A percentile compares a stretch with the other conserved stretches of the same genome.
phyloP scores from a whole-genome alignment of 306 rosid species.

The Acacia melanoxylon region DNA sequence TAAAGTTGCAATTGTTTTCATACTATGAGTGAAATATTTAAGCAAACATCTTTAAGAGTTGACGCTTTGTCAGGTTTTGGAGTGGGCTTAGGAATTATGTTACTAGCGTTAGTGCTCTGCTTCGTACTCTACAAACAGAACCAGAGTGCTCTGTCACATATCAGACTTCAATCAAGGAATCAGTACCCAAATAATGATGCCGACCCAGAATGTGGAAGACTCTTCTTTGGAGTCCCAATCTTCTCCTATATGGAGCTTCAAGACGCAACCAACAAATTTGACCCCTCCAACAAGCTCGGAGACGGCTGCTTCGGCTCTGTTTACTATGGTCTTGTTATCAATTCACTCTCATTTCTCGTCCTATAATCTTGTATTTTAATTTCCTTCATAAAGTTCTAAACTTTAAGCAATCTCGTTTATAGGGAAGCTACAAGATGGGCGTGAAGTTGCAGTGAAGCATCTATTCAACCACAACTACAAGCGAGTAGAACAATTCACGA shows the following conservation, averaged over 20 bases:
- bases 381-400: background rate
- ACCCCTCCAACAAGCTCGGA: slow-evolving; percentile 47
- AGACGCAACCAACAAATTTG: slow-evolving; percentile 58
- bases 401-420: background rate
- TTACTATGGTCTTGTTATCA: slow-evolving; percentile 48
- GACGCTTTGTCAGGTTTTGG: slow-evolving; percentile 8
- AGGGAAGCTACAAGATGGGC: slow-evolving; percentile 68
- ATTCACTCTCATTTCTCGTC: background rate
- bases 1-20: background rate
- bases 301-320: slow-evolving; percentile 71
- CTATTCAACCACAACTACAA: slow-evolving; percentile 49
- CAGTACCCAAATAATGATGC: background rate
- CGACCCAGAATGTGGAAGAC: slow-evolving; percentile 35
- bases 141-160: background rate
- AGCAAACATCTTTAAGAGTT: background rate
- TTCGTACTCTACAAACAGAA: slow-evolving; percentile 22
- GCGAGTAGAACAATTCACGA: slow-evolving; percentile 56
- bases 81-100: slow-evolving; percentile 21
- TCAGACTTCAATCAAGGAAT: slow-evolving; percentile 5
- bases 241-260: slow-evolving; percentile 55
- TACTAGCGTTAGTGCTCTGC: slow-evolving; percentile 14
- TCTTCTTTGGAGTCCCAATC: slow-evolving; percentile 47
- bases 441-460: slow-evolving; percentile 70
- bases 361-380: background rate
- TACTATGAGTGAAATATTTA: background rate